Base-by-base conservation (phyloP, 2,329 filamentous ascomycete species). In the Monilinia vaccinii-corymbosi region DNA sequence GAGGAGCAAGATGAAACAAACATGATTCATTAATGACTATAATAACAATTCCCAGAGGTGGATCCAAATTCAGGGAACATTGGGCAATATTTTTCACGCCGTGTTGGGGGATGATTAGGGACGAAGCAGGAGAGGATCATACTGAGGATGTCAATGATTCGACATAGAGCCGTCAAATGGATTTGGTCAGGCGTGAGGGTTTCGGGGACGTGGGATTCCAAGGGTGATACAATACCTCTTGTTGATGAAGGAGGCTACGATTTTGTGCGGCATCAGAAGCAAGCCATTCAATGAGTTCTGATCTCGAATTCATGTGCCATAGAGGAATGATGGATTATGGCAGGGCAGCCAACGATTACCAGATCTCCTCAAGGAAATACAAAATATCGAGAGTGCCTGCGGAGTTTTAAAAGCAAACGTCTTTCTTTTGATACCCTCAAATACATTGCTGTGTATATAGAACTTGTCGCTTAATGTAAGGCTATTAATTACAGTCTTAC, bases 91-190 rank as follows among this genome's bases (percentile, higher is more conserved):
- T n/a, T 13, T 36, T 36, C 13, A n/a, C 16, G 8, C n/a, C 67
- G 89, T 97, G 92, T 62, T 85, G 94, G 63, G 89, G 97, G 2
- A 78, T 97, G 42, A 94, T 99, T 65, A 85, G 93, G 56, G 91
- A 97, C 70, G 91, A 97, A 70, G 88, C 89, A 44, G 86, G 89
- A 67, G 90, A 94, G 68, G 87, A 91, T 67, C 79, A 86, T 60
- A 89, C 89, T 63, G 84, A 76, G 51, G 82, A 69, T 66, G 63
- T 61, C 23, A 68, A 66, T 58, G 69, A 70, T 60, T 65, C 69
- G 4, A 63, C 66, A 21, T 66, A 68, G 14, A 70, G 65, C 58
- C 66, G 63, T 58, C 65, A 68, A 16, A 44, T 65, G 21, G 65
- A 60, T 21, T 70, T 68, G 44, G 68, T 67, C 31, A 61, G 57